Percentiles rank a stretch among this genome's conserved stretches.
These are phyloP conservation scores for Rheum nobile DNA, from an alignment of 148 eudicot genomes.

Conservation along the genomic window DNA sequence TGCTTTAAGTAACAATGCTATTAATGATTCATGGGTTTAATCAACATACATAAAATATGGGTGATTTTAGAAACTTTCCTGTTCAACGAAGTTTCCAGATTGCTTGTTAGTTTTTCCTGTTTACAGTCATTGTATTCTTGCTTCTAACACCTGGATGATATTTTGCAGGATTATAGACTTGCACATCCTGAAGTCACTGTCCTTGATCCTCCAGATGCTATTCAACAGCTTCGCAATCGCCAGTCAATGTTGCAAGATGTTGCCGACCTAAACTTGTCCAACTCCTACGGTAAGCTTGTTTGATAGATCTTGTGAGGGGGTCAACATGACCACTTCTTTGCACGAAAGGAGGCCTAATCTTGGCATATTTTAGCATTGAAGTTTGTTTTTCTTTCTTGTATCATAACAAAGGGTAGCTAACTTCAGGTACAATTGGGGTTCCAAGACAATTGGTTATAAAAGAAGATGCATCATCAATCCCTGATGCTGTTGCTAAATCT, in stretches of 20 bases:
- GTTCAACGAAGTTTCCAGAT: neutral
- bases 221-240: conserved; percentile 49
- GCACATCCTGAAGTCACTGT: conserved; percentile 57
- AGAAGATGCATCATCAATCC: conserved; percentile 42
- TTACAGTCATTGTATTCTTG: neutral
- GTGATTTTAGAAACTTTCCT: neutral
- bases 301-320: neutral
- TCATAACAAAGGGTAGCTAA: neutral
- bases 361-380: neutral
- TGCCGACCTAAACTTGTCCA: conserved; percentile 49
- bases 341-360: neutral
- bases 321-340: neutral
- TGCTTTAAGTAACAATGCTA: neutral
- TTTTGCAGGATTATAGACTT: conserved; percentile 50
- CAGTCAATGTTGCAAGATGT: conserved; percentile 64
- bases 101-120: neutral
- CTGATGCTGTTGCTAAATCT: conserved; percentile 45
- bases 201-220: conserved; percentile 66
- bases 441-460: conserved; percentile 59
- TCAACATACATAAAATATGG: neutral
- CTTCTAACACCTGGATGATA: neutral
- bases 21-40: neutral
- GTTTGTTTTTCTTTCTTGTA: neutral
- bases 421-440: conserved; percentile 51
- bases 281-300: conserved; percentile 32